Evolutionary conservation across 2,329 filamentous ascomycete species (phyloP), one percentile per base, ranked within the genome.

Genomic region (Colletotrichum musae): DNA sequence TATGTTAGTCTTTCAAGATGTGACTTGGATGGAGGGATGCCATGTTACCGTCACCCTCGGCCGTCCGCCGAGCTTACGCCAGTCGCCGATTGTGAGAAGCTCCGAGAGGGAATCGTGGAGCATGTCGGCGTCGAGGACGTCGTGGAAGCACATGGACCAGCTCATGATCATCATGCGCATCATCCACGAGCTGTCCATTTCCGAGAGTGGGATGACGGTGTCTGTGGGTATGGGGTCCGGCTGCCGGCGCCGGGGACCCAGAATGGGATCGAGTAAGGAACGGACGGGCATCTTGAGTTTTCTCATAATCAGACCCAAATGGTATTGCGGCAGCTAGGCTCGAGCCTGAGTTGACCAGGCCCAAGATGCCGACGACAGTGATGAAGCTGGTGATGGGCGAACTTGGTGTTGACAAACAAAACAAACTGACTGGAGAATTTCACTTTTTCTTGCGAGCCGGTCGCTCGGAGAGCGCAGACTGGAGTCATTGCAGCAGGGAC

Each of bases 41-140:
- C 32, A 18, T 56, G 53, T 1, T 75, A 82, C 81, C 61, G 80
- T 81, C 16, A 75, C 24, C 15, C 83, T 75, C 10, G 86, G 70
- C 3, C 84, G 78, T 4, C 82, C 85, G 1, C 83, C 84, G 1
- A 87, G 72, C 68, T 83, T 84, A 18, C 77, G 77, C 85, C 84
- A 87, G 41, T 82, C 80, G 0, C 80, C 81, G 5, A 78, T 80
- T 4, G 81, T 75, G 4, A 86, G 70, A 12, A 87, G 73, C 26
- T 73, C 73, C 3, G 74, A 73, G 0, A 87, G 74, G 0, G 82
- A 73, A 2, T 54, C 61, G 4, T 75, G 74, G 2, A 87, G 75
- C 60, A 76, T 82, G 1, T 79, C 71, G 0, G 78, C 72, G 63
- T 87, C 83, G 3, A 87, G 78, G 1, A 85, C 82, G 64, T 84